Conservation (phyloP, 495 filamentous ascomycete species). For the Penicillium egyptiacum region DNA sequence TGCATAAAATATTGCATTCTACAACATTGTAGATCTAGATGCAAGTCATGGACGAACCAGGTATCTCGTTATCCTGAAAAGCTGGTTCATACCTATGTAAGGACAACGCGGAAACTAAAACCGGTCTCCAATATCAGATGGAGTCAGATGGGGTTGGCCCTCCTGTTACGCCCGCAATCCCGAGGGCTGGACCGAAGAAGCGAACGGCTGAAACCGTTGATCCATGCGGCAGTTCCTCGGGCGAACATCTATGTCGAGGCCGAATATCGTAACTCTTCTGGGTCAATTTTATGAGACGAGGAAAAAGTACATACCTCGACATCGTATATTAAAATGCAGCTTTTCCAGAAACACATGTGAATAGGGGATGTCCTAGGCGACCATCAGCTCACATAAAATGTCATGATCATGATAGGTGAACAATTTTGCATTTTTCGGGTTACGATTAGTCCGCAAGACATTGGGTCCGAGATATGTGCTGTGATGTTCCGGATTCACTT, state of each 20-base stretch:
- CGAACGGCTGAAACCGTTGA: neutral
- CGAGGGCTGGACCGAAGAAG: neutral
- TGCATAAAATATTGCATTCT: neutral
- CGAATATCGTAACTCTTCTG: conserved; percentile 3
- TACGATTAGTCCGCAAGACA: neutral
- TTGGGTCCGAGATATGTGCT: neutral
- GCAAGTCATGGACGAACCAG: neutral
- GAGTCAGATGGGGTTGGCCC: neutral
- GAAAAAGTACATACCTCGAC: neutral
- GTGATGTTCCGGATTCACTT: neutral
- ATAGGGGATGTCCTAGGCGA: neutral
- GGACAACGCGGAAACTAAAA: neutral
- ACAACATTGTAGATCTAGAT: neutral
- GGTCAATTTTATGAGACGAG: neutral
- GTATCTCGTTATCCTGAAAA: neutral
- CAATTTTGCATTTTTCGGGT: neutral
- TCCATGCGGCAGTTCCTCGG: neutral
- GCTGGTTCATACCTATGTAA: neutral
- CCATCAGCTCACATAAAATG: neutral
- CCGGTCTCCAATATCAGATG: neutral
- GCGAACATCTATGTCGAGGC: neutral
- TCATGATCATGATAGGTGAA: neutral
- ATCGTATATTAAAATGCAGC: neutral
- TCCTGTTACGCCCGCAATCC: conserved; percentile 5
- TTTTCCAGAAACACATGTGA: neutral